These are phyloP conservation scores for Peniophora sp. DNA, from an alignment of 1,284 basidiomycete species.

Conservation along the genomic window DNA sequence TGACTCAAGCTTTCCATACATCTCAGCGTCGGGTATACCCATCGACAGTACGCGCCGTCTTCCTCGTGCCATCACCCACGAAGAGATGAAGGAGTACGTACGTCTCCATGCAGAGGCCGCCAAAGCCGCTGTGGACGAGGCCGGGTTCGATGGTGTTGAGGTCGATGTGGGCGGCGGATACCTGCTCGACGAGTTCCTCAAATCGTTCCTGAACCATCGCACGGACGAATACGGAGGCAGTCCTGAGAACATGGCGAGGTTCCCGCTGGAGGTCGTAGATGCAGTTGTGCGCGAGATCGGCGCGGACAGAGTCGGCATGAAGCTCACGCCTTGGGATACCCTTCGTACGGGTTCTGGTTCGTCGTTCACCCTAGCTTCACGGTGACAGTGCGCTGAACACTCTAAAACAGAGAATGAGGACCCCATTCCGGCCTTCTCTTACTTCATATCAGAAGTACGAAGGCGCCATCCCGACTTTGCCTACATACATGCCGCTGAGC, in stretches of 20 bases:
- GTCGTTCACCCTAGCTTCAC: neutral
- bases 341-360: conserved; percentile 1
- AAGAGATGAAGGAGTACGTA: conserved; percentile 18
- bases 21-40: conserved; percentile 31
- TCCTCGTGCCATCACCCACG: conserved; percentile 14
- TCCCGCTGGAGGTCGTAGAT: conserved; percentile 36
- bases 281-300: conserved; percentile 18
- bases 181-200: conserved; percentile 31
- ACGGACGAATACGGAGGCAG: conserved; percentile 54
- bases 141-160: conserved; percentile 28
- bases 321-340: conserved; percentile 31
- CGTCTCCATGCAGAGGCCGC: conserved; percentile 15
- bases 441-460: conserved; percentile 17
- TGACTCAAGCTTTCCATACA: conserved; percentile 26
- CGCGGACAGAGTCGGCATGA: conserved; percentile 26
- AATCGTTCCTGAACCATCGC: conserved; percentile 36
- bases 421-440: conserved; percentile 21
- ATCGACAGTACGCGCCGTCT: conserved; percentile 26
- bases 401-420: conserved; percentile 9
- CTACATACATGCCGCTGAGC: conserved; percentile 32
- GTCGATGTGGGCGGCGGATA: conserved; percentile 31
- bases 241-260: conserved; percentile 44
- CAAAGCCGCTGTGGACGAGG: conserved; percentile 12
- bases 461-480: conserved; percentile 31
- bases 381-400: neutral